These are phyloP conservation scores for Pisolithus marmoratus DNA, from an alignment of 768 basidiomycete species.

Conservation along the genomic window DNA sequence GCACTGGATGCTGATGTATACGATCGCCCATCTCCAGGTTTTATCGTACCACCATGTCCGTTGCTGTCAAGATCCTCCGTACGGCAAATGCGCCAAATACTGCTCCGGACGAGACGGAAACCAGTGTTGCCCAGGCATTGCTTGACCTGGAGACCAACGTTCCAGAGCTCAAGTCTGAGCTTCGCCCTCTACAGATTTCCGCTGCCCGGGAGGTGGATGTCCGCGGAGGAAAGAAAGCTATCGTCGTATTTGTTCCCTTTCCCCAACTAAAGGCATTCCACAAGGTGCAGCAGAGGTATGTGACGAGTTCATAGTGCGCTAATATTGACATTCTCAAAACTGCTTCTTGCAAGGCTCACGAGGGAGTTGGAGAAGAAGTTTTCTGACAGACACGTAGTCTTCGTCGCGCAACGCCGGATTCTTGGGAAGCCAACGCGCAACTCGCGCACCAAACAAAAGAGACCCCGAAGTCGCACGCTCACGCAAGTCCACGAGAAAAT, in stretches of 20 bases:
- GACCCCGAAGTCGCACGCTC: conserved; percentile 94
- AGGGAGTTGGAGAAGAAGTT: conserved; percentile 99
- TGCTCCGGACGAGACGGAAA: conserved; percentile 88
- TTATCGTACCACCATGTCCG: conserved; percentile 48
- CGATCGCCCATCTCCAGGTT: conserved; percentile 12
- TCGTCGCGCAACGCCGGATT: conserved; percentile 98
- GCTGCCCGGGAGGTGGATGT: conserved; percentile 99
- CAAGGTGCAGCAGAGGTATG: conserved; percentile 93
- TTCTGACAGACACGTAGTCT: conserved; percentile 98
- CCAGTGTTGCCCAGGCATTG: conserved; percentile 88
- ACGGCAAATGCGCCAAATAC: conserved; percentile 93
- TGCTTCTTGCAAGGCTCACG: conserved; percentile 67
- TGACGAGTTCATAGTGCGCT: not conserved
- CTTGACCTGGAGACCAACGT: conserved; percentile 98
- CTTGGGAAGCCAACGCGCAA: conserved; percentile 94
- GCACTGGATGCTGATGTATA: conserved; percentile 40
- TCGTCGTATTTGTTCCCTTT: conserved; percentile 96
- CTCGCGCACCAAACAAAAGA: conserved; percentile 90
- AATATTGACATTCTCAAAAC: not conserved
- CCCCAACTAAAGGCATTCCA: conserved; percentile 98
- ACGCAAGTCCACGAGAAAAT: conserved; percentile 98
- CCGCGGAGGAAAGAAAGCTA: conserved; percentile 98
- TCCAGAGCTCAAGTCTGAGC: conserved; percentile 95
- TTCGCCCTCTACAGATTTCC: conserved; percentile 93
- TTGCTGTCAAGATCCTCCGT: conserved; percentile 85